Conservation (phyloP, 495 filamentous ascomycete genomes). For the Terfezia claveryi region DNA sequence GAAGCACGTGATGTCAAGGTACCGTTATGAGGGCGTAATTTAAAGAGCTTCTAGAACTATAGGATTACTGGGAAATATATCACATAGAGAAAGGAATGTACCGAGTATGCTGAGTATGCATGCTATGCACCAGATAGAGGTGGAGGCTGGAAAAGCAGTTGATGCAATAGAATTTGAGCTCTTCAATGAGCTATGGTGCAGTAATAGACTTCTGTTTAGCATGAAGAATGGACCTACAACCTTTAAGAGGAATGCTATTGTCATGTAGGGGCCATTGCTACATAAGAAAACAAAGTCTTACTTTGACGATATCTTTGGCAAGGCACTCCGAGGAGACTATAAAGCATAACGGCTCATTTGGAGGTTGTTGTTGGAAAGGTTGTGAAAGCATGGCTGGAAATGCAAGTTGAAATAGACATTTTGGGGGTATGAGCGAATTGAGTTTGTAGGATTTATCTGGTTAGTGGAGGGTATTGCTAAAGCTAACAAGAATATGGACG, state of each 20-base stretch:
- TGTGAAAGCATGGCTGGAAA: not conserved
- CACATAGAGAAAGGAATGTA: too few species aligned
- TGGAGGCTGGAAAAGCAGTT: not conserved
- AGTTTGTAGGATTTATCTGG: not conserved
- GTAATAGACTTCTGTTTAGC: not conserved
- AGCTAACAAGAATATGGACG: not conserved
- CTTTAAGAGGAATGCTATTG: not conserved
- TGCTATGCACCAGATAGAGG: too few species aligned
- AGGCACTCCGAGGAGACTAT: not conserved
- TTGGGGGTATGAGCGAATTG: not conserved
- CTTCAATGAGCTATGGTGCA: not conserved
- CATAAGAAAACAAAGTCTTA: not conserved
- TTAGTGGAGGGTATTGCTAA: not conserved
- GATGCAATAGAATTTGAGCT: not conserved
- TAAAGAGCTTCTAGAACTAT: too few species aligned
- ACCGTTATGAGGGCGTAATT: too few species aligned
- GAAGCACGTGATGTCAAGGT: too few species aligned
- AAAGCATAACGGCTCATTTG: not conserved
- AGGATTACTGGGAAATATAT: too few species aligned
- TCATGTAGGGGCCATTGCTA: not conserved
- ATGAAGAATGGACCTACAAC: not conserved
- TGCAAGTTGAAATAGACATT: not conserved
- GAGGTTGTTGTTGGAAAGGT: not conserved
- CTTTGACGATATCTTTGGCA: conserved; percentile 1
- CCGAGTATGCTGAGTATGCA: too few species aligned